Base-by-base conservation (phyloP, 2,329 filamentous ascomycete species). In the Aquanectria penicillioides region DNA sequence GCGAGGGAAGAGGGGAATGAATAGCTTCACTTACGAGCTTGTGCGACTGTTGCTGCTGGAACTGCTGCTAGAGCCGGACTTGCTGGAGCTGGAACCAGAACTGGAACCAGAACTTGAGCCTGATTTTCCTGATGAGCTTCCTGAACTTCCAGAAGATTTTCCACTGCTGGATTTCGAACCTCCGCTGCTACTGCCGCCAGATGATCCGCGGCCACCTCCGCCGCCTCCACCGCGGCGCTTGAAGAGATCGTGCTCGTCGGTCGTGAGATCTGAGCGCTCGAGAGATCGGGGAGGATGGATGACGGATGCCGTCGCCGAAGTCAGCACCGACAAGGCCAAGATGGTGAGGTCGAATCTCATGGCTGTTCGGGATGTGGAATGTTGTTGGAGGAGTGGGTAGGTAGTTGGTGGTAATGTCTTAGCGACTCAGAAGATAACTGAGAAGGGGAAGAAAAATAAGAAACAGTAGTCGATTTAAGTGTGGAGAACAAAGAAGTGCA, bases 201-300 rank as follows among this genome's bases (percentile, higher is more conserved):
- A 66, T 13, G 75, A 74, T 9, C 81, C 80, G 57, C 80, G 74
- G 15, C 80, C 77, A 44, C 84, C 83, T 10, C 82, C 75, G 8
- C 83, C 84, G 6, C 86, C 86, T 43, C 86, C 86, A 29, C 86
- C 86, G 67, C 84, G 84, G 62, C 86, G 81, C 77, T 86, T 88
- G 77, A 80, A 87, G 18, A 88, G 73, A 26, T 86, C 79, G 50
- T 81, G 72, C 50, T 74, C 69, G 23, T 75, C 66, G 22, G 62
- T 50, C 10, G 59, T 48, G 8, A 66, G 44, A 28, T 70, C 71
- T 17, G 63, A 57, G 57, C 63, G 69, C 23, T 66, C 65, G 50
- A 70, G 57, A 58, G 68, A 55, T 18, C 65, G 68, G 34, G 65
- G 64, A 12, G 31, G 51, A 17, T 70, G 56, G 37, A 73, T 53